Evolutionary conservation across 2,329 filamentous ascomycete genomes (phyloP).

Genomic region (Colletotrichum truncatum): DNA sequence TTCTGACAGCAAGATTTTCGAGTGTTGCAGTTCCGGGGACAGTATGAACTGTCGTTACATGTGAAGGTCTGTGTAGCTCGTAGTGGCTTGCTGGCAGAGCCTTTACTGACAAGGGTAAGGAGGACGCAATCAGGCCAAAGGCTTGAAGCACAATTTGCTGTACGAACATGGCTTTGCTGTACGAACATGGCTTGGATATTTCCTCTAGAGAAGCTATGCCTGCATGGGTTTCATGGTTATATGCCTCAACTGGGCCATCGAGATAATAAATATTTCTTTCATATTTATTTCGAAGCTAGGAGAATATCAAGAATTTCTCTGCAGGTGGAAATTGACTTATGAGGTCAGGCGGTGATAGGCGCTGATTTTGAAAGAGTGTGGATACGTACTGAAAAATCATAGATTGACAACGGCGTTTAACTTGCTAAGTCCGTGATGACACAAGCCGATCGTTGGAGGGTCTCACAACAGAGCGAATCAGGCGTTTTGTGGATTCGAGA

Average conservation of each 20-base stretch:
- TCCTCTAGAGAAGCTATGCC: not conserved
- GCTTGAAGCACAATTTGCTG: not conserved
- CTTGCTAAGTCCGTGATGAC: not conserved
- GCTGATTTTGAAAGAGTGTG: not conserved
- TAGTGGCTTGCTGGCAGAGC: not conserved
- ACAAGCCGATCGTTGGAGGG: not conserved
- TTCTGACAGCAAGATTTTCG: constrained; percentile 33
- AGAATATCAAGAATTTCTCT: too few species aligned
- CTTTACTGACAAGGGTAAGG: not conserved
- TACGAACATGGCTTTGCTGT: not conserved
- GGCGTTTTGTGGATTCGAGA: too few species aligned
- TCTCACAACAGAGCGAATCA: too few species aligned
- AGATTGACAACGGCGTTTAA: not conserved
- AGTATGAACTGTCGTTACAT: not conserved
- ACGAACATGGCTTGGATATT: not conserved
- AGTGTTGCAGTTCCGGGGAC: constrained; percentile 22
- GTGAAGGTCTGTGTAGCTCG: not conserved
- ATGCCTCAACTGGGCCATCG: too few species aligned
- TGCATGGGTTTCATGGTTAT: too few species aligned
- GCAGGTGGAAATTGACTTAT: too few species aligned
- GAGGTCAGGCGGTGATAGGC: too few species aligned
- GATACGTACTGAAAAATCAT: not conserved
- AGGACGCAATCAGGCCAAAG: not conserved
- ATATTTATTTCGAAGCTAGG: too few species aligned
- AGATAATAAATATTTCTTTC: too few species aligned